Percentiles rank a stretch among this genome's conserved stretches.
These are phyloP conservation scores for Quercus tomentella DNA, from an alignment of 331 rosid species.

Conservation along the genomic window DNA sequence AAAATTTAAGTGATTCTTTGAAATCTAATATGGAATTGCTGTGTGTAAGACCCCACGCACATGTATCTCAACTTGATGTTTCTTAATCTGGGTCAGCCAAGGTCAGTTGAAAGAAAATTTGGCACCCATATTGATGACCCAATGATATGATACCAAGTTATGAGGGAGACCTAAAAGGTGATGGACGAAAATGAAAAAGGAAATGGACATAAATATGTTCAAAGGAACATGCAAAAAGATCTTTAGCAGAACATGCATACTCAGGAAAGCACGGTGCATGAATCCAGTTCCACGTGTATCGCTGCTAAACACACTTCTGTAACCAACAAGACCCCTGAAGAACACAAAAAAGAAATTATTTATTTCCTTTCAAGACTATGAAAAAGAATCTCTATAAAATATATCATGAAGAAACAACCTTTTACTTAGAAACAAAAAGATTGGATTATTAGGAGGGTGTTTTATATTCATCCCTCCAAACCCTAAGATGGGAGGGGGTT, in stretches of 20 bases:
- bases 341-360: constrained; percentile 22
- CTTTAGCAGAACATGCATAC: constrained; percentile 41
- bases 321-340: constrained; percentile 97
- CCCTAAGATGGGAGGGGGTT: neutral
- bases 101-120: neutral
- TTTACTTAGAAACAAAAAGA: neutral
- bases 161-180: neutral
- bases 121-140: neutral
- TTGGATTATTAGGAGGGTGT: neutral
- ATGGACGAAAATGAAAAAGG: neutral
- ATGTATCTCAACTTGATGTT: too few species aligned
- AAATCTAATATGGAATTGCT: too few species aligned
- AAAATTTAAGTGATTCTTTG: too few species aligned
- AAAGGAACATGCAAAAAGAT: neutral
- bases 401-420: neutral
- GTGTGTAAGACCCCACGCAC: too few species aligned
- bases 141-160: neutral
- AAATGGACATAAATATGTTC: neutral
- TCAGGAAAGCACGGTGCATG: constrained; percentile 93
- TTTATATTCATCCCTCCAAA: neutral
- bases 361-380: neutral
- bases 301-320: constrained; percentile 93
- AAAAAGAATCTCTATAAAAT: neutral
- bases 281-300: constrained; percentile 99
- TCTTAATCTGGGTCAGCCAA: neutral